A percentile compares a stretch with the other conserved stretches of the same genome.
These are phyloP conservation scores for Schrenkiella parvula DNA, from an alignment of 345 rosid genomes.

Conservation along the genomic window DNA sequence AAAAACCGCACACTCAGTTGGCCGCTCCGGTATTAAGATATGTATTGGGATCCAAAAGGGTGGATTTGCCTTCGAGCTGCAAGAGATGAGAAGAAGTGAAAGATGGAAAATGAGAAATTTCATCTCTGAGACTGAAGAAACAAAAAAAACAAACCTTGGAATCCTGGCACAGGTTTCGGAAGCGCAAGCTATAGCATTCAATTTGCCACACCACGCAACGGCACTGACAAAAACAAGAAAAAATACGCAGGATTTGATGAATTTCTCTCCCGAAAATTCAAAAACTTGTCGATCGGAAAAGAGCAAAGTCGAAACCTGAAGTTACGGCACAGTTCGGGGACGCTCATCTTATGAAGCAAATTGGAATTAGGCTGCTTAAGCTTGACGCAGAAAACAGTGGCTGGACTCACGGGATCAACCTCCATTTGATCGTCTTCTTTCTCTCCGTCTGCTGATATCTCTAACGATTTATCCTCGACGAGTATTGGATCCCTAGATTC, in stretches of 20 bases:
- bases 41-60: constrained; percentile 99
- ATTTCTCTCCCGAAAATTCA: not conserved
- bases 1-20: constrained; percentile 89
- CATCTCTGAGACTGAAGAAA: not conserved
- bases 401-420: constrained; percentile 71
- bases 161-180: constrained; percentile 98
- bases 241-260: not conserved
- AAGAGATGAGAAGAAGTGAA: constrained; percentile 10
- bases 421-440: constrained; percentile 62
- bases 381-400: constrained; percentile 81
- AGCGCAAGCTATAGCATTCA: constrained; percentile 99
- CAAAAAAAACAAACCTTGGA: constrained; percentile 54
- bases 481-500: constrained; percentile 20
- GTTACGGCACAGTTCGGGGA: constrained; percentile 85
- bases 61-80: constrained; percentile 79
- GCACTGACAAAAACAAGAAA: constrained; percentile 45
- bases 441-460: constrained; percentile 34
- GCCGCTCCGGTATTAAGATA: constrained; percentile 90
- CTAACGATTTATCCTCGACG: constrained; percentile 23
- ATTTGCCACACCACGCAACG: constrained; percentile 98
- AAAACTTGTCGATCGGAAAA: not conserved
- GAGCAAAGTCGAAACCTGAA: constrained; percentile 49
- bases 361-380: constrained; percentile 86
- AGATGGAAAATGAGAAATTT: not conserved
- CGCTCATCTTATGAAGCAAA: constrained; percentile 84